Percentiles rank a stretch among this genome's conserved stretches.
Conservation (phyloP, 768 basidiomycete genomes). For the Trichaptum fuscoviolaceum region DNA sequence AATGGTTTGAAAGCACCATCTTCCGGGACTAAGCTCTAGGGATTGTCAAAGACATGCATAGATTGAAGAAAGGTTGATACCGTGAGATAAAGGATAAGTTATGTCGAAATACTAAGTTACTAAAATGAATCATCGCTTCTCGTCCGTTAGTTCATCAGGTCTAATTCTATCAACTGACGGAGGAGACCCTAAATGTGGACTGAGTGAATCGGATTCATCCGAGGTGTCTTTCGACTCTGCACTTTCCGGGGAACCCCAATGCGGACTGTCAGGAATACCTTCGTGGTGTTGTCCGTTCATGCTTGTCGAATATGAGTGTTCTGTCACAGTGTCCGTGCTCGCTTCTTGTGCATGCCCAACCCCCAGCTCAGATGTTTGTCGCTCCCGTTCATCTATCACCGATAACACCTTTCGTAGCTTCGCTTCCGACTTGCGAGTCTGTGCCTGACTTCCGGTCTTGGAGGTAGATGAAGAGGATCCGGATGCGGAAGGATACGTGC, state of each 20-base stretch:
- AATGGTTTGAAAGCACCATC: not conserved
- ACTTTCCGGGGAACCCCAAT: not conserved
- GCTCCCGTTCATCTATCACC: slow-evolving; percentile 53
- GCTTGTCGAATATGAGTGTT: not conserved
- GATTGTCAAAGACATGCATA: not conserved
- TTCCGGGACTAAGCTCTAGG: not conserved
- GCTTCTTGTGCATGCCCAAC: not conserved
- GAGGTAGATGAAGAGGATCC: not conserved
- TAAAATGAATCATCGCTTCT: not conserved
- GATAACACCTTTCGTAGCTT: slow-evolving; percentile 72
- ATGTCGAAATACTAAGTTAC: not conserved
- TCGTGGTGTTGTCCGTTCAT: not conserved
- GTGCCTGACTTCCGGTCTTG: slow-evolving; percentile 18
- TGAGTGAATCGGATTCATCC: not conserved
- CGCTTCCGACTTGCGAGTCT: slow-evolving; percentile 51
- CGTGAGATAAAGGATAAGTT: not conserved
- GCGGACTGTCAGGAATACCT: not conserved
- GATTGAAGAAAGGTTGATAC: not conserved
- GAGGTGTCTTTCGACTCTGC: not conserved
- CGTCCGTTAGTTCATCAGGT: not conserved
- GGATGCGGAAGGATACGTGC: slow-evolving; percentile 43
- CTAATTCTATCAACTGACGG: not conserved
- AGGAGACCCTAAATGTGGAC: not conserved
- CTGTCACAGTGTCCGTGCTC: not conserved
- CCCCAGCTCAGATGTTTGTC: not conserved